A percentile compares a stretch with the other conserved stretches of the same genome.
Evolutionary conservation across 345 rosid genomes (phyloP).

Genomic region (Arabis hirsuta): DNA sequence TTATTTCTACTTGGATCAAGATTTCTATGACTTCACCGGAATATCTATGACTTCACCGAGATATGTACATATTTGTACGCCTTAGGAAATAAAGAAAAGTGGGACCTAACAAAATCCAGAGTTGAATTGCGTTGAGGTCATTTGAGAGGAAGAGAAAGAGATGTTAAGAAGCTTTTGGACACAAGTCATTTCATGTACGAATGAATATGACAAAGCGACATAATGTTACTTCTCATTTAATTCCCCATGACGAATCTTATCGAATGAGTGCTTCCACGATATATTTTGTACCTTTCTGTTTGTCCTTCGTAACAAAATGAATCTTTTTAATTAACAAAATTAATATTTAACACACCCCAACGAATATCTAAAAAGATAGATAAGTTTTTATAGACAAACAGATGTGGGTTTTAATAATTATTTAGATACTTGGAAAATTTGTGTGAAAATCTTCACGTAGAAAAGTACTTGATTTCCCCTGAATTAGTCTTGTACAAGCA

Average conservation of each 20-base stretch:
- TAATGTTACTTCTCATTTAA: conserved; percentile 11
- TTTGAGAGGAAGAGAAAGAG: neutral
- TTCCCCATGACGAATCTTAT: conserved; percentile 28
- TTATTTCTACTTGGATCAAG: no score
- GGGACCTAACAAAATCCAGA: conserved; percentile 26
- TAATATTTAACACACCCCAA: no score
- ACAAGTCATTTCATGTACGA: conserved; percentile 15
- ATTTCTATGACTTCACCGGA: no score
- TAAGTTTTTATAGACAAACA: no score
- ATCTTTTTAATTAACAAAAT: neutral
- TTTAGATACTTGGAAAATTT: no score
- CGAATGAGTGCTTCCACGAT: conserved; percentile 24
- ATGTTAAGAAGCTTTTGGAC: conserved; percentile 10
- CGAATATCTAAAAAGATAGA: no score
- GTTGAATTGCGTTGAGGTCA: conserved; percentile 7
- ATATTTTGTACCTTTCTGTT: conserved; percentile 29
- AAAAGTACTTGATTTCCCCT: no score
- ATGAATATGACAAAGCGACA: conserved; percentile 20
- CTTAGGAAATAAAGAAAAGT: neutral
- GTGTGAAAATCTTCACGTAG: no score
- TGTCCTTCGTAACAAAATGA: conserved; percentile 18
- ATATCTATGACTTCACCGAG: no score
- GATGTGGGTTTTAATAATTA: no score
- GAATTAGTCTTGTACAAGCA: no score
- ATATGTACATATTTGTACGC: neutral